These are phyloP conservation scores for Colletotrichum chlorophyti DNA, from an alignment of 2,329 filamentous ascomycete genomes.

Conservation along the genomic window DNA sequence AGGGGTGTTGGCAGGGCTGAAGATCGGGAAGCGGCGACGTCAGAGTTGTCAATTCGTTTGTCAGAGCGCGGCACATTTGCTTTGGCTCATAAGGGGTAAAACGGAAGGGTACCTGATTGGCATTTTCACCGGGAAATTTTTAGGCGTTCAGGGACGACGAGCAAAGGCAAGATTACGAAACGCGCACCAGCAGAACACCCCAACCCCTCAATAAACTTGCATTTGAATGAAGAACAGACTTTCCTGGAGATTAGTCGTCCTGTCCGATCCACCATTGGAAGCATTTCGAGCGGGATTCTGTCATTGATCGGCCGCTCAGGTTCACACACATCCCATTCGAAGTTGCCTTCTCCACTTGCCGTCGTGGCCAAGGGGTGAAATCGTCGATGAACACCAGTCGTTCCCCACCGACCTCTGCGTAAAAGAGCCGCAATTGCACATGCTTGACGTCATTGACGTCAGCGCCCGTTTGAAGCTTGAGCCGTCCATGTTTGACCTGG, in stretches of 20 bases:
- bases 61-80: no score
- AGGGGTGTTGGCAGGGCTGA: neutral
- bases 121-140: slow-evolving; percentile 15
- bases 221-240: neutral
- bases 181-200: neutral
- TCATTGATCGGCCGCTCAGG: slow-evolving; percentile 18
- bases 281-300: slow-evolving; percentile 12
- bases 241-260: no score
- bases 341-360: slow-evolving; percentile 20
- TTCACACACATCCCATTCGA: neutral
- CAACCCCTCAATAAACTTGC: slow-evolving; percentile 14
- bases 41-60: slow-evolving; percentile 13
- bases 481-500: no score
- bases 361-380: no score
- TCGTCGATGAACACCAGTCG: slow-evolving; percentile 17
- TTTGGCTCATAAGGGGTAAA: no score
- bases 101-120: slow-evolving; percentile 9
- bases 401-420: slow-evolving; percentile 20
- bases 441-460: slow-evolving; percentile 32
- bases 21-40: neutral
- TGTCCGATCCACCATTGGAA: no score
- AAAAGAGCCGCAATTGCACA: slow-evolving; percentile 25
- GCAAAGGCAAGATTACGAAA: slow-evolving; percentile 11
- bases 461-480: slow-evolving; percentile 4
- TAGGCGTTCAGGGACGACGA: slow-evolving; percentile 22